Conservation (phyloP, 495 filamentous ascomycete genomes). For the Mycothermus thermophilus region DNA sequence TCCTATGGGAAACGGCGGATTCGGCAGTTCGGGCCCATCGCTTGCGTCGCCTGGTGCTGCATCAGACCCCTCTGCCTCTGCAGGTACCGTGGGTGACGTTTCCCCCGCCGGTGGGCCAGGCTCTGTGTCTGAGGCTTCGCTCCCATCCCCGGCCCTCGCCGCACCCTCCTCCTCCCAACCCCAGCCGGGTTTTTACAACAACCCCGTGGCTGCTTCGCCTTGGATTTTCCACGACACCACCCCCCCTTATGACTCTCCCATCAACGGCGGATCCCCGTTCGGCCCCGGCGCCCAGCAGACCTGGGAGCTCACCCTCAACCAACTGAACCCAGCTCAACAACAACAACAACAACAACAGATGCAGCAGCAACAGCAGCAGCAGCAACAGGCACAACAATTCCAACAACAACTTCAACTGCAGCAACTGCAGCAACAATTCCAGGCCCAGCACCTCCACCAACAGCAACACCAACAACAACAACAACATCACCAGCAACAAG, state of each 20-base stretch:
- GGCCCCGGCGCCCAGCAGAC: slow-evolving; percentile 9
- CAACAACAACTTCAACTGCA: slow-evolving; percentile 15
- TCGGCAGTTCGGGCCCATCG: slow-evolving; percentile 11
- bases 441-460: too few relatives aligned
- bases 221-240: slow-evolving; percentile 34
- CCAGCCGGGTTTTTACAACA: slow-evolving; percentile 21
- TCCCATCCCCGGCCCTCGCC: slow-evolving; percentile 18
- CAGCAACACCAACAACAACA: slow-evolving; percentile 15
- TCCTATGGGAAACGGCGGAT: slow-evolving; percentile 4
- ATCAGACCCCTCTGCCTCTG: too few relatives aligned
- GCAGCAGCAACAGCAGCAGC: slow-evolving; percentile 15
- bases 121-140: slow-evolving; percentile 5
- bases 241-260: slow-evolving; percentile 29
- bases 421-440: too few relatives aligned
- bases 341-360: slow-evolving; percentile 2
- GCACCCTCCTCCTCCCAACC: slow-evolving; percentile 15
- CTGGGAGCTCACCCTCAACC: slow-evolving; percentile 18
- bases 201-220: slow-evolving; percentile 13
- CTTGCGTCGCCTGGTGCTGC: too few relatives aligned
- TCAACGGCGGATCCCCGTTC: slow-evolving; percentile 11
- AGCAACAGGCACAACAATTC: slow-evolving; percentile 16
- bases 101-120: slow-evolving; percentile 2
- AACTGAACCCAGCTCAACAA: slow-evolving; percentile 15
- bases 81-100: too few relatives aligned
- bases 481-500: too few relatives aligned